Percentiles rank a stretch among this genome's conserved stretches.
Conservation (phyloP, 2,329 filamentous ascomycete species). For the Fusarium chuoi region DNA sequence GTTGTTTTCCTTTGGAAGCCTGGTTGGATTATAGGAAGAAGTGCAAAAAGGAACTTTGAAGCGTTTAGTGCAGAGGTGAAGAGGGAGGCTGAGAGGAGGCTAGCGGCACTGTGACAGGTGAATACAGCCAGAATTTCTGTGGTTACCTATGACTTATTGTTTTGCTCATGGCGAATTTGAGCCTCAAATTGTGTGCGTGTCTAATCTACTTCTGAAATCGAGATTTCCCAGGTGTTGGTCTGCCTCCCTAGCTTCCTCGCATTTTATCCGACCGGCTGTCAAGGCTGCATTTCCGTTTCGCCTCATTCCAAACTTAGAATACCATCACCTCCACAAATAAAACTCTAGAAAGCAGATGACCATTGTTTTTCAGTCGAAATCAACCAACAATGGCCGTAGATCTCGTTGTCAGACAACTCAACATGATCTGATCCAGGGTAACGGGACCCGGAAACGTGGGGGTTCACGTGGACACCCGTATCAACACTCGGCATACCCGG, state of each 20-base stretch:
- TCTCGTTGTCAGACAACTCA: neutral
- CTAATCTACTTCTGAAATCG: too few relatives aligned
- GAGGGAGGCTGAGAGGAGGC: slow-evolving; percentile 5
- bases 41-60: neutral
- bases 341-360: slow-evolving; percentile 1
- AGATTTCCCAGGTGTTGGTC: too few relatives aligned
- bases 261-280: too few relatives aligned
- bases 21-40: neutral
- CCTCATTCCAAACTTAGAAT: neutral
- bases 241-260: fast-evolving
- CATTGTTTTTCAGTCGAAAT: neutral
- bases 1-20: slow-evolving; percentile 9
- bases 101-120: fast-evolving
- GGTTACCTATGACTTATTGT: too few relatives aligned
- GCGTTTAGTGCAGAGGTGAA: slow-evolving; percentile 8
- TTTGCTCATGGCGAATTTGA: neutral
- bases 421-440: slow-evolving; percentile 20
- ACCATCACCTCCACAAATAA: neutral
- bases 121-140: neutral
- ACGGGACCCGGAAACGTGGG: slow-evolving; percentile 6
- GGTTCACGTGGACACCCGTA: slow-evolving; percentile 16
- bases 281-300: neutral
- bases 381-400: neutral
- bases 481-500: slow-evolving; percentile 6
- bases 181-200: too few relatives aligned